Evolutionary conservation across 495 filamentous ascomycete genomes (phyloP).

Genomic region (Aspergillus carlsbadensis): DNA sequence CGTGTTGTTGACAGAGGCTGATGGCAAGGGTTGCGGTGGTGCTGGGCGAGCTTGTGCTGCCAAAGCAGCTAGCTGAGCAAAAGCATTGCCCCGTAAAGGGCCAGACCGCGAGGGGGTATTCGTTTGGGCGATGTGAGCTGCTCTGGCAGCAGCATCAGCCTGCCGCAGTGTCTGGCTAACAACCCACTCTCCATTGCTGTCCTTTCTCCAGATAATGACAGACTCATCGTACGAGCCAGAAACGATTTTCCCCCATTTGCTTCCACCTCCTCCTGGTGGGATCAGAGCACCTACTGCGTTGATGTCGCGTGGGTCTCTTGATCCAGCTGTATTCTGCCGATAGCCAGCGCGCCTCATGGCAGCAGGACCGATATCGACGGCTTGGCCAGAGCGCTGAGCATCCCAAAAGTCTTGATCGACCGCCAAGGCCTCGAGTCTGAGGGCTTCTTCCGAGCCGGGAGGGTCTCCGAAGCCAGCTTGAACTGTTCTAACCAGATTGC

Average conservation of each 20-base stretch:
- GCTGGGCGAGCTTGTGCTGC: background rate
- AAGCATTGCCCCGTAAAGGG: constrained; percentile 24
- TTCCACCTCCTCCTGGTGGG: constrained; percentile 85
- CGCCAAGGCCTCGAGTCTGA: constrained; percentile 67
- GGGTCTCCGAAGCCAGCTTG: constrained; percentile 90
- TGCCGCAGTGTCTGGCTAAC: constrained; percentile 70
- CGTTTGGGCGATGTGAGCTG: constrained; percentile 24
- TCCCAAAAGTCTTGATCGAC: constrained; percentile 70
- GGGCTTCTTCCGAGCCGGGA: constrained; percentile 71
- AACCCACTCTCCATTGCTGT: constrained; percentile 78
- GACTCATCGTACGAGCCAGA: constrained; percentile 95
- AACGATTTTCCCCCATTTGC: constrained; percentile 82
- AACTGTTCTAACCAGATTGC: constrained; percentile 84
- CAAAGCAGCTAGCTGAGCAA: constrained; percentile 19
- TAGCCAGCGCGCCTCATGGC: constrained; percentile 46
- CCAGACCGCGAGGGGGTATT: constrained; percentile 21
- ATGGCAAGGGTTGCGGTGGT: background rate
- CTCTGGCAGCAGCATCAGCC: constrained; percentile 53
- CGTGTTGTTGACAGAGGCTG: background rate
- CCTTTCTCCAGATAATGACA: constrained; percentile 90
- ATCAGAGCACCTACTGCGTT: constrained; percentile 76
- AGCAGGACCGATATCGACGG: constrained; percentile 40
- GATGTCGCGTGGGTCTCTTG: constrained; percentile 70
- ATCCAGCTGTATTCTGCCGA: constrained; percentile 69
- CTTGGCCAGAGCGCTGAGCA: constrained; percentile 61